Evolutionary conservation across 345 rosid species (phyloP).

Genomic region (Salix caprea): DNA sequence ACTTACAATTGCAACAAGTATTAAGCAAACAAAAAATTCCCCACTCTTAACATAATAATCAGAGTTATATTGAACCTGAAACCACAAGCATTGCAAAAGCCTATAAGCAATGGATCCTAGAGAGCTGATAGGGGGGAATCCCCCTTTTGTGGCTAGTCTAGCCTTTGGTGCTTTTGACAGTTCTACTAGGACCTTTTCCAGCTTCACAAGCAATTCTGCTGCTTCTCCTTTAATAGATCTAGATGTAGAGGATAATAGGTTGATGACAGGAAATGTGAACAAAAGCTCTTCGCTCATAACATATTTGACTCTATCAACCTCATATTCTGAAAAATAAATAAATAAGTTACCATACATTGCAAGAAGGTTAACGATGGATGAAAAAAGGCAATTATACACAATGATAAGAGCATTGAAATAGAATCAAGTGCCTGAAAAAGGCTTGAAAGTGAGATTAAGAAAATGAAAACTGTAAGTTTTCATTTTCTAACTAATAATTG

Average conservation of each 20-base stretch:
- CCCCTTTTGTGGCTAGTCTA: slow-evolving; percentile 35
- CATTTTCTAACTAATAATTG: background rate
- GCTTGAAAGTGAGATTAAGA: too few species aligned
- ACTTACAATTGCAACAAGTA: background rate
- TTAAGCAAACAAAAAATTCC: background rate
- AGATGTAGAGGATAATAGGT: slow-evolving; percentile 79
- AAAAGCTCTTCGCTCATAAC: slow-evolving; percentile 57
- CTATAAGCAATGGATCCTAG: slow-evolving; percentile 60
- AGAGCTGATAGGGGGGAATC: slow-evolving; percentile 43
- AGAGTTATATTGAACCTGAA: slow-evolving; percentile 54
- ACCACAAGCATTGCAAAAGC: slow-evolving; percentile 67
- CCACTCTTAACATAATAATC: background rate
- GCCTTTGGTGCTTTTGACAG: slow-evolving; percentile 41
- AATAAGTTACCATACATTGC: background rate
- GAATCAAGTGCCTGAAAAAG: background rate
- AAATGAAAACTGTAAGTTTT: background rate
- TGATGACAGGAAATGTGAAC: slow-evolving; percentile 61
- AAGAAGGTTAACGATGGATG: background rate
- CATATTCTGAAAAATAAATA: slow-evolving; percentile 38
- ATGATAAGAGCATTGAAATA: background rate
- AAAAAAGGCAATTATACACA: background rate
- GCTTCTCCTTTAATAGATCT: slow-evolving; percentile 68
- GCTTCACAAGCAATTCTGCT: slow-evolving; percentile 57
- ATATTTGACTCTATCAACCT: slow-evolving; percentile 28
- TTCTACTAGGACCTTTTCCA: slow-evolving; percentile 55